Evolutionary conservation across 371 early-diverging fungal genomes (phyloP).

Genomic region (Lichtheimia corymbifera): DNA sequence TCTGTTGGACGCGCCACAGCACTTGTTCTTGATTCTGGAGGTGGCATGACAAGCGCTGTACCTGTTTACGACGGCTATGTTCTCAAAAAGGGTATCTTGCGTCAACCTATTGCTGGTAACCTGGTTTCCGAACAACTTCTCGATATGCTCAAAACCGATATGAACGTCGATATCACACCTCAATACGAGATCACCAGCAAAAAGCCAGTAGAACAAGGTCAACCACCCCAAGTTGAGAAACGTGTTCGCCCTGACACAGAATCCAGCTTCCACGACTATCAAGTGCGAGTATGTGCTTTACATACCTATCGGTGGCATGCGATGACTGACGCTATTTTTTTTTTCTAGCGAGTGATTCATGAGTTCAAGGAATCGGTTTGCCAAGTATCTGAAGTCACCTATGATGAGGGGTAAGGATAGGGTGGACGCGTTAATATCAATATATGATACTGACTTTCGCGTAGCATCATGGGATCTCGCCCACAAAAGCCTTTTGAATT

Average conservation of each 20-base stretch:
- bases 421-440: neutral
- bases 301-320: neutral
- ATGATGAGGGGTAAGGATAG: conserved; percentile 65
- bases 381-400: conserved; percentile 77
- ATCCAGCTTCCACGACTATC: conserved; percentile 67
- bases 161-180: conserved; percentile 75
- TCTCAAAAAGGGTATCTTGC: conserved; percentile 84
- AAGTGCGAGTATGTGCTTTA: conserved; percentile 53
- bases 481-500: conserved; percentile 90
- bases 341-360: conserved; percentile 60
- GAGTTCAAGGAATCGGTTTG: conserved; percentile 95
- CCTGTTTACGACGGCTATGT: conserved; percentile 97
- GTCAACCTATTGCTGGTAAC: conserved; percentile 83
- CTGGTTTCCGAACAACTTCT: conserved; percentile 76
- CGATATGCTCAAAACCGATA: conserved; percentile 59
- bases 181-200: conserved; percentile 82
- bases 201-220: conserved; percentile 67
- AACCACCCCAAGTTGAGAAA: conserved; percentile 59
- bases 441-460: neutral
- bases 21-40: conserved; percentile 92
- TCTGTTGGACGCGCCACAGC: conserved; percentile 88
- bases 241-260: conserved; percentile 64
- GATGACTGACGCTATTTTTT: neutral
- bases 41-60: conserved; percentile 80
- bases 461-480: conserved; percentile 54